Evolutionary conservation across 148 eudicot genomes (phyloP), one percentile per base, ranked within the genome.

Genomic region (Vaccinium myrtillus): DNA sequence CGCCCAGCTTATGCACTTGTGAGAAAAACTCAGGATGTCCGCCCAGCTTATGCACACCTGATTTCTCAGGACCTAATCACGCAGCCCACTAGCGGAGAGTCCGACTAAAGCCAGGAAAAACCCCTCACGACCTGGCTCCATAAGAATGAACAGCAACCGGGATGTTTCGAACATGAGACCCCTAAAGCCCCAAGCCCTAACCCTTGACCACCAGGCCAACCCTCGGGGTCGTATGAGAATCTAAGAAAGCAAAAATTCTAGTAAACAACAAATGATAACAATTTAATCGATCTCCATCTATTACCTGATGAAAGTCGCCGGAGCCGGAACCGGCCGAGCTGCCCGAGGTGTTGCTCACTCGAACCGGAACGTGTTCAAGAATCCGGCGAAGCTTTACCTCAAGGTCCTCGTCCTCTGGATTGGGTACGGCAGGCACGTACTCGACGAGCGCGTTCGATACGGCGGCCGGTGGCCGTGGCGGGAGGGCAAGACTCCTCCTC

Each of bases 311-410:
- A 59, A 97, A 97, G 81, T 97, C 99, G 36, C 99, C 99, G 79
- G 99, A 97, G 80, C 99, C 99, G 3, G 98, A 95, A 87, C 99
- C 99, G 25, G 99, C 99, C 15, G 99, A 97, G 82, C 98, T 94
- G 15, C 99, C 99, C 55, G 99, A 97, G 19, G 99, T 95, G 67
- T 97, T 97, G 81, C 90, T 95, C 46, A 97, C 99, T 5, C 98
- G 98, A 39, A 95, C 99, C 2, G 99, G 99, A 65, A 97, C 98
- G 59, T 93, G 90, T 13, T 95, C 98, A 21, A 94, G 86, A 39
- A 97, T 97, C 18, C 98, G 90, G 21, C 98, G 94, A 19, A 97
- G 98, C 85, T 97, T 97, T n/a, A 97, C 71, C 84, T 97, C 98
- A 71, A 95, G 91, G 78, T 97, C 99, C 55, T 97, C 99, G 32